phyloP scores from a whole-genome alignment of 2,329 filamentous ascomycete genomes.

The Colletotrichum tanaceti region DNA sequence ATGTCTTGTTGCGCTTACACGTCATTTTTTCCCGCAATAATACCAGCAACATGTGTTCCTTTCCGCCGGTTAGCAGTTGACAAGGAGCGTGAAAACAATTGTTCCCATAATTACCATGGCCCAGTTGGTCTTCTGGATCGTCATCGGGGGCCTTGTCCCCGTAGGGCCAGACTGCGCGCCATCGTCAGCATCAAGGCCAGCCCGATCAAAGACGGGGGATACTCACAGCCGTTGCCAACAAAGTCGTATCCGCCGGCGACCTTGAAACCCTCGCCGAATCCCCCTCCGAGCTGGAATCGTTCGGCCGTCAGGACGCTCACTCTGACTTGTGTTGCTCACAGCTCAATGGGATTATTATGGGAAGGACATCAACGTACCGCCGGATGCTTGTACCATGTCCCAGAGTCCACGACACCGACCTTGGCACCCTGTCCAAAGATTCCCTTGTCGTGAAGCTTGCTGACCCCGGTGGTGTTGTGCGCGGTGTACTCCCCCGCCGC shows the following conservation, averaged over 20 bases:
- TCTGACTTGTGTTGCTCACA: too few relatives aligned
- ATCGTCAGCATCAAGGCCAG: conserved; percentile 2
- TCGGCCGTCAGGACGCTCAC: conserved; percentile 43
- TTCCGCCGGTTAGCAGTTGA: not conserved
- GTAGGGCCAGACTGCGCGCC: conserved; percentile 25
- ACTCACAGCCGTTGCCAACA: conserved; percentile 51
- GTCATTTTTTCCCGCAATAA: conserved; percentile 46
- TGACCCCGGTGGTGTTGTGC: conserved; percentile 54
- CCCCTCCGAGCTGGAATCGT: conserved; percentile 52
- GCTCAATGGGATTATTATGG: too few relatives aligned
- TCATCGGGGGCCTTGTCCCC: conserved; percentile 40
- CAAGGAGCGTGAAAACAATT: not conserved
- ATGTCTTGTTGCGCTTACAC: conserved; percentile 18
- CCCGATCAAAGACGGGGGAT: conserved; percentile 42
- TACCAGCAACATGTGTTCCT: conserved; percentile 50
- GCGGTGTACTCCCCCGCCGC: conserved; percentile 49
- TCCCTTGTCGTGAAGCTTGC: conserved; percentile 52
- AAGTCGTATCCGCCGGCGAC: conserved; percentile 58
- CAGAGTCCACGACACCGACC: conserved; percentile 54
- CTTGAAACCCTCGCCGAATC: conserved; percentile 59
- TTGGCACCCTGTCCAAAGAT: conserved; percentile 53
- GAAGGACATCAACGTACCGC: too few relatives aligned
- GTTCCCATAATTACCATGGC: conserved; percentile 44
- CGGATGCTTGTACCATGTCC: conserved; percentile 54
- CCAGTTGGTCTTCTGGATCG: conserved; percentile 45